These are phyloP conservation scores for Penicillium hordei DNA, from an alignment of 2,329 filamentous ascomycete species.

Conservation along the genomic window DNA sequence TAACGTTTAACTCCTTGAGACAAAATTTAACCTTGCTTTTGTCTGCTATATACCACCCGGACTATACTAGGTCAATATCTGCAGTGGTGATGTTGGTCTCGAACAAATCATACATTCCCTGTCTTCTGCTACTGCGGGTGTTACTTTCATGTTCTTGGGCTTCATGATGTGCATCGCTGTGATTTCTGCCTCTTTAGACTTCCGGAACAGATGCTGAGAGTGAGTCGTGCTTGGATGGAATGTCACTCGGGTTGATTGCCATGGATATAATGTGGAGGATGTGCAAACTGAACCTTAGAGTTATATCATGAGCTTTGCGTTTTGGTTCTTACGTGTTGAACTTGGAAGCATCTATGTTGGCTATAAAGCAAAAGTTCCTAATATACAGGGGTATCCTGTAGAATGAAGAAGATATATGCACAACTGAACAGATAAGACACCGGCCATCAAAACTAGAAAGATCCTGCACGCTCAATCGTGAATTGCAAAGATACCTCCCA, in stretches of 20 bases:
- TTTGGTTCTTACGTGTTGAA: neutral
- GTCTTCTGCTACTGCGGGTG: too few relatives aligned
- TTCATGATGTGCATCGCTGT: too few relatives aligned
- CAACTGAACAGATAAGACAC: neutral
- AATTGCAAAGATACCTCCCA: conserved; percentile 95
- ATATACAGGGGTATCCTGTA: conserved; percentile 8
- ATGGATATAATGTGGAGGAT: neutral
- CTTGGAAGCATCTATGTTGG: neutral
- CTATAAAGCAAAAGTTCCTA: neutral
- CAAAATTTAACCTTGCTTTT: neutral
- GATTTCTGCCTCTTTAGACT: too few relatives aligned
- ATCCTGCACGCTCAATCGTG: conserved; percentile 52
- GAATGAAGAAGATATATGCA: neutral
- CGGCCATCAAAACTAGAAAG: neutral
- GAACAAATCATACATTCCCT: too few relatives aligned
- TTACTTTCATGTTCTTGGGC: too few relatives aligned
- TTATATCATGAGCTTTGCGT: neutral
- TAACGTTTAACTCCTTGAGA: neutral
- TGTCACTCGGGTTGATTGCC: neutral
- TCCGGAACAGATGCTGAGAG: too few relatives aligned
- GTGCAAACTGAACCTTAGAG: neutral
- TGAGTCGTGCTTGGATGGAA: too few relatives aligned
- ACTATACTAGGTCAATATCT: neutral
- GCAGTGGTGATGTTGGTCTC: too few relatives aligned
- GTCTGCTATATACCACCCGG: neutral